Evolutionary conservation across 208 protist genomes (phyloP), one percentile per base, ranked within the genome.

Genomic region (Porcisia hertigi): DNA sequence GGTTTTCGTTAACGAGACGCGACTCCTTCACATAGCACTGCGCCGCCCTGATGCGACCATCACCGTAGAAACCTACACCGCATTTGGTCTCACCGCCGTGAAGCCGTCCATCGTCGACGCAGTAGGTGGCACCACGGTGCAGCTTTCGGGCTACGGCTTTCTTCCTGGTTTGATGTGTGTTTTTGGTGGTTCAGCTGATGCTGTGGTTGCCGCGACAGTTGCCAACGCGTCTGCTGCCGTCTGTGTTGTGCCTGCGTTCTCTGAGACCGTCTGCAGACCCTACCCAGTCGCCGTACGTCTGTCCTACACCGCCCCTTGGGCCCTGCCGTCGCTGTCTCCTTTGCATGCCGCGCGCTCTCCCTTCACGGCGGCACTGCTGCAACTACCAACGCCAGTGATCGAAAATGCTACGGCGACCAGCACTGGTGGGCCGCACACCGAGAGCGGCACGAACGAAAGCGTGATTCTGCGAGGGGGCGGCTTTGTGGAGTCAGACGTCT

Each of bases 181-280:
- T 11, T 79, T 60, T 60, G 30, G 12, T 43, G 43, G 59, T 11
- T 60, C 67, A 18, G 36, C 20, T 39, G 39, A 67, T 53, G 47
- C 30, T 1, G 11, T 52, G 0, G 23, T 54, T 25, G 30, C 5
- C 57, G 45, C 53, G 12, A 49, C 14, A 49, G 16, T 60, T 45
- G 12, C 36, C 20, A 52, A 73, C 47, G 8, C n/a, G 6, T 55
- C 45, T 1, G 45, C 47, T 30, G 36, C 66, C 20, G 23, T 79
- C 67, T 39, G 36, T 23, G 57, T 30, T 62, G 57, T 6, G 18
- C 11, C 57, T 86, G 90, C 57, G 70, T 87, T 25, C 81, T 95
- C 80, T 92, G 43, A 79, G 92, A 8, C 76, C 90, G 66, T 52
- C 92, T 58, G 81, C 80, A 16, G 88, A 94, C 78, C 74, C 76